Evolutionary conservation across 441 rosid genomes (phyloP).

Genomic region (Pelargonium fulgidum): DNA sequence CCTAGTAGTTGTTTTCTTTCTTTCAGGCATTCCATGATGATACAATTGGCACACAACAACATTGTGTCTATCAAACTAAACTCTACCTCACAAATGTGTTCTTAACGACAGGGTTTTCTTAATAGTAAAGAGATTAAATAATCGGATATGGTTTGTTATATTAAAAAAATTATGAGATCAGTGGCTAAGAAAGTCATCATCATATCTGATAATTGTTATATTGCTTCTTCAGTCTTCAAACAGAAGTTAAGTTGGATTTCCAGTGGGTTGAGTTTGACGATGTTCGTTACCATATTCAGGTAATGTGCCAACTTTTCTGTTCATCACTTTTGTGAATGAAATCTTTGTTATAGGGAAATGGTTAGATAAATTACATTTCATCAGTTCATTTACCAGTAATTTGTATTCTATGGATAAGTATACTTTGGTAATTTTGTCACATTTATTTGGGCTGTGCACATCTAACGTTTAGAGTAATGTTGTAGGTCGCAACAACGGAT

Average conservation of each 20-base stretch:
- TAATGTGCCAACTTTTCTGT: slow-evolving; percentile 20
- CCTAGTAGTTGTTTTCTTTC: too few species aligned
- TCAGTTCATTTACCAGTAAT: not conserved
- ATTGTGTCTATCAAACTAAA: too few species aligned
- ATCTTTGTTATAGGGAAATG: not conserved
- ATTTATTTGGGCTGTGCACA: not conserved
- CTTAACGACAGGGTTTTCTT: not conserved
- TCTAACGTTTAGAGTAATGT: not conserved
- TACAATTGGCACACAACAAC: not conserved
- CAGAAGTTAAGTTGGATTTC: slow-evolving; percentile 75
- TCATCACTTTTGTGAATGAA: not conserved
- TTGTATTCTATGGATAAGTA: not conserved
- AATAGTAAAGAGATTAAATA: not conserved
- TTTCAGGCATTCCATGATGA: not conserved
- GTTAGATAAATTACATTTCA: not conserved
- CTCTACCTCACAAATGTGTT: too few species aligned
- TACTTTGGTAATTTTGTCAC: not conserved
- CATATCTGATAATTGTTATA: not conserved
- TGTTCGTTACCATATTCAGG: slow-evolving; percentile 90
- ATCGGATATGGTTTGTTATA: not conserved
- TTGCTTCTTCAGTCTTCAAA: slow-evolving; percentile 57
- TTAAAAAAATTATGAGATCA: not conserved
- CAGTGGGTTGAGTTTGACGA: slow-evolving; percentile 93
- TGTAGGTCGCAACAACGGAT: slow-evolving; percentile 47
- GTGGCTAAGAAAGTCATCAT: not conserved